Evolutionary conservation across 2,329 filamentous ascomycete genomes (phyloP).

Genomic region (Fusarium kyushuense): DNA sequence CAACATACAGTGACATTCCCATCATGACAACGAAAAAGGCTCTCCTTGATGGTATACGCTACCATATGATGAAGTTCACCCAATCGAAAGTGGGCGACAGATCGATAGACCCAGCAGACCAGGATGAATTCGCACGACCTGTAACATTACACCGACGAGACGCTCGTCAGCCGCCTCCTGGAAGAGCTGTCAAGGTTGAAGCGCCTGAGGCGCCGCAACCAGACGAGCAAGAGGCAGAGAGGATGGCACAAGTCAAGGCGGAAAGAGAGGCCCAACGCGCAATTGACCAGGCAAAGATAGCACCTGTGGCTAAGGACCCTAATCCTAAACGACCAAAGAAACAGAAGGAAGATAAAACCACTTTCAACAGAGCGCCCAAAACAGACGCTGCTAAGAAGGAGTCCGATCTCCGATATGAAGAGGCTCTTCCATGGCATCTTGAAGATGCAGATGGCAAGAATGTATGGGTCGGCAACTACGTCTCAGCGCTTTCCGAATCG

Average conservation of each 20-base stretch:
- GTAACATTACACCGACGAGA: constrained; percentile 91
- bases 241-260: constrained; percentile 76
- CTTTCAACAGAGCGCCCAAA: constrained; percentile 84
- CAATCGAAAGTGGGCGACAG: constrained; percentile 69
- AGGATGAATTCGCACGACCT: constrained; percentile 86
- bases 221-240: constrained; percentile 71
- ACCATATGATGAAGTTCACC: constrained; percentile 86
- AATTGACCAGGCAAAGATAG: constrained; percentile 91
- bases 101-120: constrained; percentile 74
- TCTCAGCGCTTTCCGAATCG: constrained; percentile 86
- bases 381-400: constrained; percentile 84
- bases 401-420: constrained; percentile 84
- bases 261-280: constrained; percentile 89
- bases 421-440: constrained; percentile 94
- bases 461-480: constrained; percentile 91
- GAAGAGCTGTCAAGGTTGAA: constrained; percentile 73
- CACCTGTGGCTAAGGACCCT: constrained; percentile 76
- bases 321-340: constrained; percentile 67
- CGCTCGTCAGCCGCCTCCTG: constrained; percentile 75
- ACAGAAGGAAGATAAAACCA: constrained; percentile 85
- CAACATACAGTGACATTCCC: constrained; percentile 68
- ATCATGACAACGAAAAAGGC: constrained; percentile 86
- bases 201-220: constrained; percentile 57
- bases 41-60: constrained; percentile 81
- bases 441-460: constrained; percentile 97